A percentile compares a stretch with the other conserved stretches of the same genome.
Evolutionary conservation across 495 filamentous ascomycete species (phyloP).

Genomic region (Aspergillus asperescens): DNA sequence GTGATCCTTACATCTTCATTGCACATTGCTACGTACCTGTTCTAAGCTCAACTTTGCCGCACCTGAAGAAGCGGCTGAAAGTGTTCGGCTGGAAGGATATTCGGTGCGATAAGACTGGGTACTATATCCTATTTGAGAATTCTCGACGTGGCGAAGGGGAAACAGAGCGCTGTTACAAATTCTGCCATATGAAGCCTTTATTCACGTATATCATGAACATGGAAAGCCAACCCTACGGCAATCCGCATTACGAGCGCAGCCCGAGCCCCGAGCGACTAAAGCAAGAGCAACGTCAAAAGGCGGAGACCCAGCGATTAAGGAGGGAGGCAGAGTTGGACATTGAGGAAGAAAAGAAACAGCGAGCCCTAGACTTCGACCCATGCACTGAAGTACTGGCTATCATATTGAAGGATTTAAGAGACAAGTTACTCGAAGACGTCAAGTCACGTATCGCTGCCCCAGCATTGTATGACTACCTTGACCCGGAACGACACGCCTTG

Average conservation of each 20-base stretch:
- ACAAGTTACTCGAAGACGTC: constrained; percentile 80
- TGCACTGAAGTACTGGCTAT: constrained; percentile 73
- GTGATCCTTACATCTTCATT: constrained; percentile 90
- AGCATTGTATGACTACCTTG: constrained; percentile 75
- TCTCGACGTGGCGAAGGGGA: constrained; percentile 69
- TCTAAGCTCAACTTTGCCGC: constrained; percentile 72
- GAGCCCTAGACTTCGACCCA: constrained; percentile 80
- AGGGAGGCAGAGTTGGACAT: constrained; percentile 71
- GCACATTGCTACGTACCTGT: constrained; percentile 80
- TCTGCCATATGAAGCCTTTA: constrained; percentile 67
- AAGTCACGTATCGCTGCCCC: constrained; percentile 78
- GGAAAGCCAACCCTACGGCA: constrained; percentile 69
- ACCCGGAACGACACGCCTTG: constrained; percentile 67
- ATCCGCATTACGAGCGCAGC: constrained; percentile 60
- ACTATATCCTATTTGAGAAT: constrained; percentile 84
- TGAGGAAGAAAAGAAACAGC: constrained; percentile 78
- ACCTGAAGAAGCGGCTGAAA: constrained; percentile 82
- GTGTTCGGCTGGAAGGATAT: constrained; percentile 71
- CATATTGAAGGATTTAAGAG: constrained; percentile 71
- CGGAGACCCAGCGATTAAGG: constrained; percentile 50
- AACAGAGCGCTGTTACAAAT: constrained; percentile 66
- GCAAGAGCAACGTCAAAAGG: constrained; percentile 51
- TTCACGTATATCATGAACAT: constrained; percentile 94
- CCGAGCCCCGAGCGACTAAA: constrained; percentile 50
- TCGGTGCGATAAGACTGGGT: constrained; percentile 75